phyloP scores from a whole-genome alignment of 2,329 filamentous ascomycete species.

The Colletotrichum incanum region DNA sequence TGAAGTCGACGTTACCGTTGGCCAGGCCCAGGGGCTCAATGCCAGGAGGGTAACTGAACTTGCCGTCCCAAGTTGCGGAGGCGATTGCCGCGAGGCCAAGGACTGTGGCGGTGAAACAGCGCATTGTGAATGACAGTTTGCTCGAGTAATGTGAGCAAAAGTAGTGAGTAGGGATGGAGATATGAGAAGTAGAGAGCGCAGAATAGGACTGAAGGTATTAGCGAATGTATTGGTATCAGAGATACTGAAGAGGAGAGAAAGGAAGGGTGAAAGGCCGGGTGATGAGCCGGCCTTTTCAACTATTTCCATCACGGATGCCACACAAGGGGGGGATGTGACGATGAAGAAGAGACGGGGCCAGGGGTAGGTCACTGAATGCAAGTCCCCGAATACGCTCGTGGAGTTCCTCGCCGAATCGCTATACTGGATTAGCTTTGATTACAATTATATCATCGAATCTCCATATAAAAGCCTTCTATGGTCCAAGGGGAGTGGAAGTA shows the following conservation, averaged over 20 bases:
- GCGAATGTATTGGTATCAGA: conserved; percentile 47
- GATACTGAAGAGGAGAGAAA: conserved; percentile 43
- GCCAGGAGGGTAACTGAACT: conserved; percentile 46
- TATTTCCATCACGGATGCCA: conserved; percentile 13
- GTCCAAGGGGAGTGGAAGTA: not conserved
- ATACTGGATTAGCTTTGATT: conserved; percentile 13
- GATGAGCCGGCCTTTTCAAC: conserved; percentile 40
- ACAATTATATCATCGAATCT: conserved; percentile 18
- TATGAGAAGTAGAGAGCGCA: conserved; percentile 17
- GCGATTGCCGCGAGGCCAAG: conserved; percentile 43
- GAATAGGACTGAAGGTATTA: conserved; percentile 41
- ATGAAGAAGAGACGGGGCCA: not conserved
- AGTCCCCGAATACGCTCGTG: conserved; percentile 31
- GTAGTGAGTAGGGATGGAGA: conserved; percentile 16
- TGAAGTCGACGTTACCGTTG: conserved; percentile 34
- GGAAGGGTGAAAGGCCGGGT: not conserved
- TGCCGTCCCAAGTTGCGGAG: conserved; percentile 41
- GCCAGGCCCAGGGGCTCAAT: conserved; percentile 39
- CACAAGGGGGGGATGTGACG: conserved; percentile 9
- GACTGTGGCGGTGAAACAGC: conserved; percentile 40
- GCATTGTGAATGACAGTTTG: conserved; percentile 41
- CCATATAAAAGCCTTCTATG: conserved; percentile 17
- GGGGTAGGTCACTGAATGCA: conserved; percentile 14
- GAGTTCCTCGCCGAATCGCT: conserved; percentile 25
- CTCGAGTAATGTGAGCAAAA: conserved; percentile 8